phyloP scores from a whole-genome alignment of 371 early-diverging fungal genomes.

The Actinomortierella wolfii region DNA sequence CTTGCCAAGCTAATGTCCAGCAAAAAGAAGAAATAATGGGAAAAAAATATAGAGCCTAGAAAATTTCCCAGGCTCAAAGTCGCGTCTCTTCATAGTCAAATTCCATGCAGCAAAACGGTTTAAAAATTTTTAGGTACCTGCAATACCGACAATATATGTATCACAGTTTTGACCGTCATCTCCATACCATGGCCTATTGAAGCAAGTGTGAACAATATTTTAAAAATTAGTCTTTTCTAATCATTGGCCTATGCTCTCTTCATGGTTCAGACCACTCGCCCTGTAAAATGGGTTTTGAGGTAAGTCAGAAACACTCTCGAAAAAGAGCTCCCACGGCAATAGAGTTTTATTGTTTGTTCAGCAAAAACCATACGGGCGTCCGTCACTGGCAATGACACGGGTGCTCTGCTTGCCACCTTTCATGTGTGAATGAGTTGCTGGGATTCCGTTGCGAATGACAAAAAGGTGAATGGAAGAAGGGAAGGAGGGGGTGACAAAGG shows the following conservation, averaged over 20 bases:
- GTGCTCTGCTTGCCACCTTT: slow-evolving; percentile 22
- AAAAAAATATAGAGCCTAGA: too few relatives aligned
- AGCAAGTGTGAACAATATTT: too few relatives aligned
- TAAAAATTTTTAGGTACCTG: slow-evolving; percentile 50
- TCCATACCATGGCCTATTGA: slow-evolving; percentile 40
- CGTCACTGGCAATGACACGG: slow-evolving; percentile 41
- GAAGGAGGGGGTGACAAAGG: slow-evolving; percentile 2
- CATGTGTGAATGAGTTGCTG: slow-evolving; percentile 3
- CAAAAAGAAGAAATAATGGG: too few relatives aligned
- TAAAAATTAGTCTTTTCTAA: not conserved
- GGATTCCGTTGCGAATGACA: not conserved
- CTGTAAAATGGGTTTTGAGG: not conserved
- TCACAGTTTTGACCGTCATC: slow-evolving; percentile 68
- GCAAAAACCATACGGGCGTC: slow-evolving; percentile 30
- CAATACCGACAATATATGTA: slow-evolving; percentile 77
- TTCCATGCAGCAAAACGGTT: not conserved
- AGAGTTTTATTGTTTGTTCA: not conserved
- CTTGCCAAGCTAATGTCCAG: not conserved
- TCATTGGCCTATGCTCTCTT: not conserved
- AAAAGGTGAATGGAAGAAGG: slow-evolving; percentile 2
- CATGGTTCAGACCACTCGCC: not conserved
- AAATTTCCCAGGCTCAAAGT: not conserved
- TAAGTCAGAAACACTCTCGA: not conserved
- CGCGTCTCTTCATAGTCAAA: not conserved
- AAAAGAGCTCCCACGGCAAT: not conserved